Conservation (phyloP, 2,329 filamentous ascomycete genomes). For the Didymosphaeria variabile region DNA sequence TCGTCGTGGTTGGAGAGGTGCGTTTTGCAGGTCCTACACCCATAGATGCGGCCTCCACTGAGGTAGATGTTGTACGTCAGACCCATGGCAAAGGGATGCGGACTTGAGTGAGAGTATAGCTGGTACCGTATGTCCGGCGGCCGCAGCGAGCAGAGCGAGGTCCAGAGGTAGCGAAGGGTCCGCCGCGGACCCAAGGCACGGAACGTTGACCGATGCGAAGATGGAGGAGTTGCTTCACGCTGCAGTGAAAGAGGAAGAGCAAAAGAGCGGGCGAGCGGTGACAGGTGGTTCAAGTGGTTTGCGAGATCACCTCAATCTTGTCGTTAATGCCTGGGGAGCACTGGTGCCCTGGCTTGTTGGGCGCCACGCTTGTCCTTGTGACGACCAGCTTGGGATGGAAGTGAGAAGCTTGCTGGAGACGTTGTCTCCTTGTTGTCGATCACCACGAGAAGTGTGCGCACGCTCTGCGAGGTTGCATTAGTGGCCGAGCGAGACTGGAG, state of each 20-base stretch:
- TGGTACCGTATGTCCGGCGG: background rate
- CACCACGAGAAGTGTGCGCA: background rate
- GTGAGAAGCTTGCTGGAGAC: background rate
- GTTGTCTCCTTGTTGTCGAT: background rate
- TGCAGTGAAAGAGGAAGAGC: background rate
- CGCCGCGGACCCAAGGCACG: slow-evolving; percentile 14
- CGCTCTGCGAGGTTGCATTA: background rate
- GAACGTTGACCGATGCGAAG: slow-evolving; percentile 4
- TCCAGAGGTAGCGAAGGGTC: slow-evolving; percentile 4
- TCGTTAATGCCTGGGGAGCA: slow-evolving; percentile 15
- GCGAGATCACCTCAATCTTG: background rate
- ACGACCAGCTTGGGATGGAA: slow-evolving; percentile 19
- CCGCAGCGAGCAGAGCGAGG: slow-evolving; percentile 2
- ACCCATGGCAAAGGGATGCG: slow-evolving; percentile 68
- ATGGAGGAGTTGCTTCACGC: background rate
- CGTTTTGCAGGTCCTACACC: slow-evolving; percentile 91
- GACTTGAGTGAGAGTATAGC: background rate
- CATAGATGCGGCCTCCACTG: slow-evolving; percentile 85
- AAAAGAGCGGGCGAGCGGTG: background rate
- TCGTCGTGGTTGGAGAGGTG: slow-evolving; percentile 95
- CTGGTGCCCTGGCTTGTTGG: slow-evolving; percentile 17
- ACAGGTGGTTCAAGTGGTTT: background rate
- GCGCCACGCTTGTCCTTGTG: slow-evolving; percentile 25
- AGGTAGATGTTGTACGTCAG: slow-evolving; percentile 93
- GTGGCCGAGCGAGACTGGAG: background rate